Evolutionary conservation across 306 rosid species (phyloP).

Genomic region (Carpinus fangiana): DNA sequence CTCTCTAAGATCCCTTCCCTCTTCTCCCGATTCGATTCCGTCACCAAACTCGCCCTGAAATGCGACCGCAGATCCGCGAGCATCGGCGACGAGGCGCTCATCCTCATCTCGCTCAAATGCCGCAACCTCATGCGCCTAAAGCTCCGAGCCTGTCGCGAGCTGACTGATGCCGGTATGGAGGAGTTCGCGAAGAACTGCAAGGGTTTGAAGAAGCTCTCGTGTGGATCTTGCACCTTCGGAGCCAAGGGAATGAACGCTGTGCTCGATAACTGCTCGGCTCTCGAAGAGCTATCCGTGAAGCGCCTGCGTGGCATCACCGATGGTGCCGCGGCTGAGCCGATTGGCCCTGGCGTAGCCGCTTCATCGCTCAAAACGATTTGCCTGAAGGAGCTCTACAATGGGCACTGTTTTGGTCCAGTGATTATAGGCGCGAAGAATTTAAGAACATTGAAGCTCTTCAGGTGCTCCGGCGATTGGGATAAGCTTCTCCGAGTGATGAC

Average conservation of each 20-base stretch:
- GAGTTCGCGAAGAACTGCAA: constrained; percentile 78
- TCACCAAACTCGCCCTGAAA: constrained; percentile 82
- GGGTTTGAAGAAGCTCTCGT: constrained; percentile 90
- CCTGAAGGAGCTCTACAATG: constrained; percentile 85
- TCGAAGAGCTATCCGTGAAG: constrained; percentile 90
- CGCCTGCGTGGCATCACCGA: constrained; percentile 83
- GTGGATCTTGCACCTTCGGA: constrained; percentile 92
- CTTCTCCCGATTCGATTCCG: constrained; percentile 85
- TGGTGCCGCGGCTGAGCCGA: constrained; percentile 56
- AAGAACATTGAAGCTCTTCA: constrained; percentile 76
- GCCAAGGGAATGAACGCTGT: constrained; percentile 92
- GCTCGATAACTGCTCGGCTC: constrained; percentile 61
- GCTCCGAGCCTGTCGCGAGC: constrained; percentile 84
- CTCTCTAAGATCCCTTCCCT: constrained; percentile 49
- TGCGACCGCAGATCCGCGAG: constrained; percentile 89
- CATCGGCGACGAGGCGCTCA: constrained; percentile 70
- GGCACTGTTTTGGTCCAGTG: constrained; percentile 88
- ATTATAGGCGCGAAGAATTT: constrained; percentile 77
- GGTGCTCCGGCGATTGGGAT: constrained; percentile 98
- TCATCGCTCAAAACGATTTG: constrained; percentile 65
- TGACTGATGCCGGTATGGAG: constrained; percentile 80
- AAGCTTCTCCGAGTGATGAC: constrained; percentile 56
- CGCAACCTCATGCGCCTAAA: constrained; percentile 90
- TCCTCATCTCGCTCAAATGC: constrained; percentile 69
- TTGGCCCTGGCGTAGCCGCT: constrained; percentile 77